Evolutionary conservation across 116 monocot genomes (phyloP).

Genomic region (Trichopus zeylanicus): DNA sequence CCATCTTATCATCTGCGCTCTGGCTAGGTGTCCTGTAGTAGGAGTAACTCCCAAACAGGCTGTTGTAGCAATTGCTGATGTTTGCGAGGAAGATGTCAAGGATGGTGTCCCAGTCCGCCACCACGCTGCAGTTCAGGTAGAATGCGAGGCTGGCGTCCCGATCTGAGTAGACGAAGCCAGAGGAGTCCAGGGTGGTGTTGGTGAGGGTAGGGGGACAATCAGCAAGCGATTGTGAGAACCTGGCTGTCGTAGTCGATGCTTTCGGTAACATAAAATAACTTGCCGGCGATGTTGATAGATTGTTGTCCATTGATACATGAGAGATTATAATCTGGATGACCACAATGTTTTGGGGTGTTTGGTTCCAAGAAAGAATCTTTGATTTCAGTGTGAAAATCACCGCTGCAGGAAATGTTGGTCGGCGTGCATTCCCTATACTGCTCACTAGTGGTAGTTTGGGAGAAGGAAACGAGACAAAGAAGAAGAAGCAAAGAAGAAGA

Average conservation of each 20-base stretch:
- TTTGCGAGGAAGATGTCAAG: too few species aligned
- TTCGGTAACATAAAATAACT: neutral
- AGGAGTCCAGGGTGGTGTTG: too few species aligned
- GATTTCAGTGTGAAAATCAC: neutral
- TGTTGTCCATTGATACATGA: neutral
- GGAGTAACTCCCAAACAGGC: too few species aligned
- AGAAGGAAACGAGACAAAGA: neutral
- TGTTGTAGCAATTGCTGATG: too few species aligned
- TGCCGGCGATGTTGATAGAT: neutral
- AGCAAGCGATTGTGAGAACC: neutral
- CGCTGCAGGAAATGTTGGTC: neutral
- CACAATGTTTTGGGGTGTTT: neutral
- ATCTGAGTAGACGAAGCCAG: too few species aligned
- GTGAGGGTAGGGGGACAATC: neutral
- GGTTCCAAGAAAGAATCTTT: conserved; percentile 4
- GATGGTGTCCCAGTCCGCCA: too few species aligned
- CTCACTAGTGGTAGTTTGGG: neutral
- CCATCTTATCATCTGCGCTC: too few species aligned
- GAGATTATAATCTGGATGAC: neutral
- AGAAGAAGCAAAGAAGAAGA: neutral
- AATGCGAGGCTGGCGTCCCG: too few species aligned
- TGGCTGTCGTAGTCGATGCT: neutral
- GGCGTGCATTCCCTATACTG: neutral
- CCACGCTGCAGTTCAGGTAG: too few species aligned
- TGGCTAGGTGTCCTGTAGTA: too few species aligned